Evolutionary conservation across 805 yeast species (phyloP).

Genomic region (Groenewaldozyma salmanticensis): DNA sequence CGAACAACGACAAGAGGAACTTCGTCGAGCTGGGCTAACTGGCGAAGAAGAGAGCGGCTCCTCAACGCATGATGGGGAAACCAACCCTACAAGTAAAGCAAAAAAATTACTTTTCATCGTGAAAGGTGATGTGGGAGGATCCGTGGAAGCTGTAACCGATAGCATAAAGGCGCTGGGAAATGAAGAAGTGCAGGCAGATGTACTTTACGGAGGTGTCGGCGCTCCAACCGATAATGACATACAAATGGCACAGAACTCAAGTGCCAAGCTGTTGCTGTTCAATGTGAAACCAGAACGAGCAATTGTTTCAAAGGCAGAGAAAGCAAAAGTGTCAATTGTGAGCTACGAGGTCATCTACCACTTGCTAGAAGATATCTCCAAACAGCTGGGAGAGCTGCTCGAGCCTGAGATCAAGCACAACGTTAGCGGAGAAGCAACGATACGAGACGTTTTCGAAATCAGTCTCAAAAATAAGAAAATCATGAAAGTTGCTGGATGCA

Average conservation of each 20-base stretch:
- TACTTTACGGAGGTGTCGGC: constrained; percentile 72
- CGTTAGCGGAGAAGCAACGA: constrained; percentile 53
- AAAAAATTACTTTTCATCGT: constrained; percentile 44
- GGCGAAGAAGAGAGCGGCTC: constrained; percentile 36
- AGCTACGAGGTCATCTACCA: constrained; percentile 79
- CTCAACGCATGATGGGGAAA: constrained; percentile 22
- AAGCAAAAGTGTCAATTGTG: constrained; percentile 45
- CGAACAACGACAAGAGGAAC: constrained; percentile 45
- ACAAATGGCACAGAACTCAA: constrained; percentile 57
- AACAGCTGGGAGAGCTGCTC: constrained; percentile 47
- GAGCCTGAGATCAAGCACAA: constrained; percentile 60
- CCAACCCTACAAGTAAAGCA: constrained; percentile 20
- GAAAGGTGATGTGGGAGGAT: constrained; percentile 89
- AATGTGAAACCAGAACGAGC: constrained; percentile 62
- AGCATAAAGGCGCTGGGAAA: constrained; percentile 78
- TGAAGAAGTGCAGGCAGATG: constrained; percentile 64
- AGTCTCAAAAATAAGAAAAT: constrained; percentile 41
- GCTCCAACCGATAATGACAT: constrained; percentile 58
- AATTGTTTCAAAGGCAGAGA: constrained; percentile 47
- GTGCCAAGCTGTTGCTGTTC: constrained; percentile 70
- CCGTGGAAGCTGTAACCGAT: constrained; percentile 86
- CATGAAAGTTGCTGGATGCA: constrained; percentile 77
- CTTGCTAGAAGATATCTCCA: constrained; percentile 74
- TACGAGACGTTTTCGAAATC: constrained; percentile 66
- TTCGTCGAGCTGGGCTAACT: constrained; percentile 52